Conservation (phyloP, 2,329 filamentous ascomycete species). For the Epichloe brachyelytri region DNA sequence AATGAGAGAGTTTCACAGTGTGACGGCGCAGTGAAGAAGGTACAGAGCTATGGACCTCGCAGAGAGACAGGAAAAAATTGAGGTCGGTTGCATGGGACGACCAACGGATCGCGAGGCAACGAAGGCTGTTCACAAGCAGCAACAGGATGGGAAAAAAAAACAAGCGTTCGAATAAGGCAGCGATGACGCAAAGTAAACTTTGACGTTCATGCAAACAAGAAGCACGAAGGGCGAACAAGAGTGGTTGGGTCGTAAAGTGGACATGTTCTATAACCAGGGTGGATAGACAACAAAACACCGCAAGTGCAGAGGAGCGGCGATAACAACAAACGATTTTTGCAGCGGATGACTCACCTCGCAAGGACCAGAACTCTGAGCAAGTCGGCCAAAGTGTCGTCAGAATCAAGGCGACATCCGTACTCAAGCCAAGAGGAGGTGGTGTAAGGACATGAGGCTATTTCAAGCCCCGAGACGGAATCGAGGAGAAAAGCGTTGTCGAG, state of each 20-base stretch:
- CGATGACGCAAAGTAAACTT: background rate
- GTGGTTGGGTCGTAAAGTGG: constrained; percentile 1
- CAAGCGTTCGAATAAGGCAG: background rate
- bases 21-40: background rate
- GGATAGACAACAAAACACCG: constrained; percentile 5
- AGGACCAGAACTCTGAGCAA: background rate
- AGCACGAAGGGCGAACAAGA: background rate
- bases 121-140: background rate
- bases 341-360: constrained; percentile 7
- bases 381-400: background rate
- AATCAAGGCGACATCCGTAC: background rate
- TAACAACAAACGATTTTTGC: constrained; percentile 2
- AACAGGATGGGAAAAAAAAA: background rate
- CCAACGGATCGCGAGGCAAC: background rate
- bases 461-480: background rate
- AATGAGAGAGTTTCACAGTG: background rate
- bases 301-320: constrained; percentile 1
- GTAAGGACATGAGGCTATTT: constrained; percentile 4
- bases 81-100: background rate
- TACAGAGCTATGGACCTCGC: background rate
- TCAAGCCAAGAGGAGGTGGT: background rate
- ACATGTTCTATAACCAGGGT: constrained; percentile 1
- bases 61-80: background rate
- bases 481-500: background rate
- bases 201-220: background rate